Evolutionary conservation across 306 rosid species (phyloP).

Genomic region (Acmispon strigosus): DNA sequence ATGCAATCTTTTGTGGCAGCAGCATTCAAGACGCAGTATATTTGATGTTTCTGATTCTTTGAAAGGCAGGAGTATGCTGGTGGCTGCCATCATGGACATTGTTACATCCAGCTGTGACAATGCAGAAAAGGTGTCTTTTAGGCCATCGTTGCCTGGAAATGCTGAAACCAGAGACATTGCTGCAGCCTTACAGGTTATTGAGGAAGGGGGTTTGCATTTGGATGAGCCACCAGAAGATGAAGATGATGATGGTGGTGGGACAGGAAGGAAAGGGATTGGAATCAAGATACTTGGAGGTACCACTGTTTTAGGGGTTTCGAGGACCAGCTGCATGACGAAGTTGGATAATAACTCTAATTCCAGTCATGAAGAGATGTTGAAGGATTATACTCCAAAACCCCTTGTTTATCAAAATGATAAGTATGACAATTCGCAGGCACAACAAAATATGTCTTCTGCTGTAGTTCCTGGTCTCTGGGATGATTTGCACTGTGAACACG

Average conservation of each 20-base stretch:
- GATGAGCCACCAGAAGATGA: conserved; percentile 55
- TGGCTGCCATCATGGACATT: conserved; percentile 92
- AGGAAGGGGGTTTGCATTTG: conserved; percentile 80
- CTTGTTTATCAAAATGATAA: conserved; percentile 29
- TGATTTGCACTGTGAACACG: conserved; percentile 90
- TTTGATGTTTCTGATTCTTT: conserved; percentile 73
- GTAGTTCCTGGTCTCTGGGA: conserved; percentile 98
- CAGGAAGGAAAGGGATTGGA: conserved; percentile 71
- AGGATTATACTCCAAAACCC: conserved; percentile 20
- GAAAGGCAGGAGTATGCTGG: conserved; percentile 98
- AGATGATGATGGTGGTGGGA: conserved; percentile 53
- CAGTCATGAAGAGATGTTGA: conserved; percentile 23
- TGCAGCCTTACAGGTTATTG: conserved; percentile 79
- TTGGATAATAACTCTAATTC: conserved; percentile 35
- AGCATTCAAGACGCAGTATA: conserved; percentile 70
- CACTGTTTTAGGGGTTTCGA: conserved; percentile 67
- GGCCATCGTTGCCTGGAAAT: conserved; percentile 68
- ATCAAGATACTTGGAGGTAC: conserved; percentile 85
- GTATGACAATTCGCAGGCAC: conserved; percentile 31
- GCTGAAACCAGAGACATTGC: conserved; percentile 86
- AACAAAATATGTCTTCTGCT: conserved; percentile 41
- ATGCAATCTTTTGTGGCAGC: conserved; percentile 47
- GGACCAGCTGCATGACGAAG: conserved; percentile 37
- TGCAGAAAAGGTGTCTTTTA: conserved; percentile 45
- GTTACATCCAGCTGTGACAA: conserved; percentile 83